Base-by-base conservation (phyloP, 371 early-diverging fungal genomes). In the Mortierella sp. region DNA sequence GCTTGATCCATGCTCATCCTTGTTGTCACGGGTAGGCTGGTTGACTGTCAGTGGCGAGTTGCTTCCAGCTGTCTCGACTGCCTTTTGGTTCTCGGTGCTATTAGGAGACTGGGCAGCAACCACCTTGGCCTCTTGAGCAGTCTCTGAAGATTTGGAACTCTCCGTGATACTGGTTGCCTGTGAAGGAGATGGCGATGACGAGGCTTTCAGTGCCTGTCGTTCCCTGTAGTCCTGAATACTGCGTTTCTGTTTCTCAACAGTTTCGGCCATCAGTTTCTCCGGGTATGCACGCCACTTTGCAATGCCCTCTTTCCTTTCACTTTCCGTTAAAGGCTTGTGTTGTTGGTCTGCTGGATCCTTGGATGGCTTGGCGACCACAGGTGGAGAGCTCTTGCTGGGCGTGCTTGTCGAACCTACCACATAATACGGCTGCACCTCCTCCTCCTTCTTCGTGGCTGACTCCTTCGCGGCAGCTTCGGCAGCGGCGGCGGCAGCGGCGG, bases 251-350 rank as follows among this genome's bases (percentile, higher is more conserved):
- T 43, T 21, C 16, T 73, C 73, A 3, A 42, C 41, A 7, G 58
- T 51, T 21, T 73, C 73, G 56, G 67, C 58, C 2, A 38, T 57
- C 9, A 74, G 41, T 18, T 48, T 46, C 3, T 57, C 58, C 0
- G 76, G 69, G 1, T 69, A 52, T 0, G 61, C 69, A 21, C 54
- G 42, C 76, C 69, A 69, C 18, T 26, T n/a, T 0, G 61, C 65
- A 26, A 61, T 24, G 0, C 62, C 76, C 0, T 64, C 55, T 8
- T 56, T 34, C 24, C 50, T 57, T 10, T 57, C 76, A 2, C 26
- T 14, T 2, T 64, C 65, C 2, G 19, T 60, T 21, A 60, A 13
- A 7, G 26, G 19, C 31, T 57, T 47, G 31, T 41, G 65, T 0
- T 57, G 66, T 18, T 58, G 45, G 8, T 41, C 23, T 1, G 34